These are phyloP conservation scores for Fusarium continuum DNA, from an alignment of 2,329 filamentous ascomycete species.

Conservation along the genomic window DNA sequence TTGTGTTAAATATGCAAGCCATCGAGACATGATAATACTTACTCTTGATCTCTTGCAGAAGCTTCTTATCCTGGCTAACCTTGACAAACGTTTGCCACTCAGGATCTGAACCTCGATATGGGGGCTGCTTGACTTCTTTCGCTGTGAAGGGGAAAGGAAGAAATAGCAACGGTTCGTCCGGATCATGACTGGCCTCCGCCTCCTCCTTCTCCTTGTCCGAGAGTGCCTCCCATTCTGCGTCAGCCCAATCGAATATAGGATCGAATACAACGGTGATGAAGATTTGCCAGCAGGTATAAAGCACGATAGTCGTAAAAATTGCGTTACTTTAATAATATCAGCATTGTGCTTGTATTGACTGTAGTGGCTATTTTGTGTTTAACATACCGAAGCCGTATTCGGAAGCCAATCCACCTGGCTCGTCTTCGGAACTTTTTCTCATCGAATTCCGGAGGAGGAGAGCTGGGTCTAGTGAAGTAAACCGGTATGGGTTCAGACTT, in stretches of 20 bases:
- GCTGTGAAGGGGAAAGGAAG: conserved; percentile 70
- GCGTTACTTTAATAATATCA: conserved; percentile 40
- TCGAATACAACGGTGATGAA: conserved; percentile 59
- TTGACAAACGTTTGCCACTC: conserved; percentile 71
- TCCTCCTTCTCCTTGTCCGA: conserved; percentile 56
- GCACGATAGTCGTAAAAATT: conserved; percentile 46
- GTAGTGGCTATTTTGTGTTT: background rate
- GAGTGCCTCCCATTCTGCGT: conserved; percentile 54
- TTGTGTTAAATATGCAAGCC: conserved; percentile 20
- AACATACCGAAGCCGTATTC: conserved; percentile 45
- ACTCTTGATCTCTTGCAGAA: conserved; percentile 60
- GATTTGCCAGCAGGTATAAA: conserved; percentile 53
- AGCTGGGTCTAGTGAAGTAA: conserved; percentile 45
- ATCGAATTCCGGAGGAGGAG: conserved; percentile 6
- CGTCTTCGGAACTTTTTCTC: conserved; percentile 34
- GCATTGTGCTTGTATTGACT: background rate
- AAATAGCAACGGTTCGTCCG: conserved; percentile 60
- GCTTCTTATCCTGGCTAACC: conserved; percentile 62
- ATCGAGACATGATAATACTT: conserved; percentile 32
- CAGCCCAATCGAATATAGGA: conserved; percentile 54
- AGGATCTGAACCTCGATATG: conserved; percentile 66
- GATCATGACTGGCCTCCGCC: conserved; percentile 53
- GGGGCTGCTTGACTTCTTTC: conserved; percentile 56
- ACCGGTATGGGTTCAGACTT: conserved; percentile 42
- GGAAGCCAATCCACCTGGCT: conserved; percentile 29